Conservation (phyloP, 75 land plant species). For the Larix kaempferi region DNA sequence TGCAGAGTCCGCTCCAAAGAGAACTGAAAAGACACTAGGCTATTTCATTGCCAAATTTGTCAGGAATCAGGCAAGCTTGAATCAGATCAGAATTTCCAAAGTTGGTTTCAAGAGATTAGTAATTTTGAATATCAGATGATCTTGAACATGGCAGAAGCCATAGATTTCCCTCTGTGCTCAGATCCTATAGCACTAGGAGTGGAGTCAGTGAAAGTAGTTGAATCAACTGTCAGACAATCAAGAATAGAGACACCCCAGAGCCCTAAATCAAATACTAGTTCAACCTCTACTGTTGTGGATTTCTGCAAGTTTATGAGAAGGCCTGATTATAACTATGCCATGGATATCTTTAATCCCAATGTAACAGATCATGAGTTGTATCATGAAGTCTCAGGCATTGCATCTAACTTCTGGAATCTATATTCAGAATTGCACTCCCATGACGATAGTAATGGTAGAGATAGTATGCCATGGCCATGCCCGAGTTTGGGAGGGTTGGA, state of each 20-base stretch:
- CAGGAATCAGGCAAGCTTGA: neutral
- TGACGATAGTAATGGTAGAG: neutral
- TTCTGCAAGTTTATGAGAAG: neutral
- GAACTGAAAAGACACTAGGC: neutral
- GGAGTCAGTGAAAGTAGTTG: conserved; percentile 47
- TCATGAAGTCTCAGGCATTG: conserved; percentile 4
- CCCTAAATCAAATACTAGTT: neutral
- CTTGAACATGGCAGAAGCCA: conserved; percentile 21
- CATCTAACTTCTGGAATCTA: conserved; percentile 16
- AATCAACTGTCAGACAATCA: conserved; percentile 48
- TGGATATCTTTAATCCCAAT: neutral
- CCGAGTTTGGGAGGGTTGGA: conserved; percentile 9
- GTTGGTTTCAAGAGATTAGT: neutral
- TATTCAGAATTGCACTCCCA: neutral
- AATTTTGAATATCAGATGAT: neutral
- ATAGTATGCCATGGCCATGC: neutral
- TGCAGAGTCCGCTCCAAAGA: neutral
- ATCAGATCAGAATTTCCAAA: neutral
- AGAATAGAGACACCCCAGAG: conserved; percentile 13
- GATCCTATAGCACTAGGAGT: conserved; percentile 22
- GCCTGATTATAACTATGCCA: neutral
- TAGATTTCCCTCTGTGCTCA: conserved; percentile 18
- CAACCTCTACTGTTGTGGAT: conserved; percentile 5
- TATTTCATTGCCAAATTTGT: neutral
- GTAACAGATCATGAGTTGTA: neutral